A percentile compares a stretch with the other conserved stretches of the same genome.
Evolutionary conservation across 2,329 filamentous ascomycete species (phyloP).

Genomic region (Arthrobotrys conoides): DNA sequence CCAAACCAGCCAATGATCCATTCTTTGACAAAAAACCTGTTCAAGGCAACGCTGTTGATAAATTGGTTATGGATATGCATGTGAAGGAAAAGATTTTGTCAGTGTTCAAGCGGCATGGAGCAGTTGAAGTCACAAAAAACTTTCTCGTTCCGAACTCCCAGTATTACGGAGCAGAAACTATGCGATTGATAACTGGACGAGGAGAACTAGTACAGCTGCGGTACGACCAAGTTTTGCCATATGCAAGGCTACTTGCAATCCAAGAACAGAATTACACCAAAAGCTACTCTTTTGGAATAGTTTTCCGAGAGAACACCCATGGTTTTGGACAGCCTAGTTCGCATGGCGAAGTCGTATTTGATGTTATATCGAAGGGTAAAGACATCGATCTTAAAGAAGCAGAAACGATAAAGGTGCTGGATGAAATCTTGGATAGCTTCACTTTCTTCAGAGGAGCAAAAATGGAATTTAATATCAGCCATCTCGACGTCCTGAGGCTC

Average conservation of each 20-base stretch:
- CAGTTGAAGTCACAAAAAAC: constrained; percentile 82
- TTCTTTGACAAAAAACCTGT: constrained; percentile 50
- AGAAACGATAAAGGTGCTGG: constrained; percentile 91
- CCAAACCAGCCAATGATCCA: constrained; percentile 47
- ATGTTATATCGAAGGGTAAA: constrained; percentile 86
- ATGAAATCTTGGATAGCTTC: constrained; percentile 87
- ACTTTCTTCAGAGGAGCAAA: constrained; percentile 78
- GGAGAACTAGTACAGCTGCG: constrained; percentile 95
- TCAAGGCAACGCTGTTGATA: constrained; percentile 36
- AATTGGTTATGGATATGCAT: constrained; percentile 65
- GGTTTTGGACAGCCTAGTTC: constrained; percentile 82
- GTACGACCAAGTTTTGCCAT: constrained; percentile 89
- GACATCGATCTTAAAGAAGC: constrained; percentile 92
- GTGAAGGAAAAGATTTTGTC: constrained; percentile 81
- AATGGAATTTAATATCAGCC: constrained; percentile 92
- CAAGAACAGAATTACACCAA: constrained; percentile 77
- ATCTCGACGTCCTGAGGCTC: constrained; percentile 79
- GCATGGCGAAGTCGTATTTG: constrained; percentile 93
- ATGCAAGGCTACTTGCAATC: constrained; percentile 86
- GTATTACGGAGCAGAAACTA: constrained; percentile 80
- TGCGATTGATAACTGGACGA: constrained; percentile 83
- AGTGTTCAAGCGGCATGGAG: constrained; percentile 90
- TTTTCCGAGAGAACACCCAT: constrained; percentile 80
- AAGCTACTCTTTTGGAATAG: constrained; percentile 87
- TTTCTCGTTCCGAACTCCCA: constrained; percentile 84